These are phyloP conservation scores for Claviceps africana DNA, from an alignment of 2,329 filamentous ascomycete genomes.

Conservation along the genomic window DNA sequence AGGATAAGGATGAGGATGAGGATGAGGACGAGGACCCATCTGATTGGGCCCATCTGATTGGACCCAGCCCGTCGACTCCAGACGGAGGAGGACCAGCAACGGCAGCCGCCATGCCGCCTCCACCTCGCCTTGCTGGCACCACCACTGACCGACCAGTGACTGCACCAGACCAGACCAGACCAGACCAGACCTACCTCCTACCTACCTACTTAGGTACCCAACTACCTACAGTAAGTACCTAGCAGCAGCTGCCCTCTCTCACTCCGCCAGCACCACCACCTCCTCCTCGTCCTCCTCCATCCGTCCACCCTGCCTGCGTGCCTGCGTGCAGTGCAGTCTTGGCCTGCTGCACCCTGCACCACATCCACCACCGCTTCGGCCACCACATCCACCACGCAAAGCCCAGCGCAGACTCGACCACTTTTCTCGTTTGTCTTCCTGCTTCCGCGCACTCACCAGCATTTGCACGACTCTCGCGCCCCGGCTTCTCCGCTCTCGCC, in stretches of 20 bases:
- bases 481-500: not conserved
- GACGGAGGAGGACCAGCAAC: not conserved
- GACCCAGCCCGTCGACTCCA: too few relatives aligned
- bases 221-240: too few relatives aligned
- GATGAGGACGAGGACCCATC: not conserved
- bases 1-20: too few relatives aligned
- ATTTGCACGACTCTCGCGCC: not conserved
- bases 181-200: too few relatives aligned
- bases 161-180: too few relatives aligned
- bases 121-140: not conserved
- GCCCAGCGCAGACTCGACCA: not conserved
- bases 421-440: conserved; percentile 1
- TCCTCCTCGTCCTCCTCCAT: not conserved
- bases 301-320: not conserved
- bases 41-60: too few relatives aligned
- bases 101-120: not conserved
- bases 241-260: not conserved
- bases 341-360: not conserved
- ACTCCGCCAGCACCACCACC: not conserved
- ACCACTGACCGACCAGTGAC: too few relatives aligned
- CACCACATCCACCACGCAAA: not conserved
- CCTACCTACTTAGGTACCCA: too few relatives aligned
- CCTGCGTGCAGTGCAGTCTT: too few relatives aligned
- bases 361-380: not conserved
- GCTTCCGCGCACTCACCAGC: not conserved